A percentile compares a stretch with the other conserved stretches of the same genome.
Evolutionary conservation across 2,329 filamentous ascomycete species (phyloP).

Genomic region (Cylindrodendrum hubeiense): DNA sequence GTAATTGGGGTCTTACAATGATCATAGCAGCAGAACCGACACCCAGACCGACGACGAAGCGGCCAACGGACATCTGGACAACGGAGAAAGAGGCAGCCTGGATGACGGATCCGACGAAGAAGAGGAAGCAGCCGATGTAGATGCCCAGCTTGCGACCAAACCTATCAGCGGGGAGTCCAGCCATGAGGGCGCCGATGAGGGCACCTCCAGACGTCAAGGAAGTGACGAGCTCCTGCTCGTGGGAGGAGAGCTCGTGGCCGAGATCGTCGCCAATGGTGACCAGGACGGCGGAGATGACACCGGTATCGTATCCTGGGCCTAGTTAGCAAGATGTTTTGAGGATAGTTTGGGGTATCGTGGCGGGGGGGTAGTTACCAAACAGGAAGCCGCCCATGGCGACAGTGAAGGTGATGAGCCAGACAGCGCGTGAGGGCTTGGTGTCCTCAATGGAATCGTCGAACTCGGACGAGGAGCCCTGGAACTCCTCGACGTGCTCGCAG

Average conservation of each 20-base stretch:
- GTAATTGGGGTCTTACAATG: constrained; percentile 34
- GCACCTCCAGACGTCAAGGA: constrained; percentile 58
- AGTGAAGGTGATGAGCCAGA: constrained; percentile 45
- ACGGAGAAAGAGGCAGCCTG: constrained; percentile 33
- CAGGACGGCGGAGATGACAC: constrained; percentile 61
- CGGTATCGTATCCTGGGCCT: constrained; percentile 58
- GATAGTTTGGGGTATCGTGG: too few species aligned
- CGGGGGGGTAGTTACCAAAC: constrained; percentile 32
- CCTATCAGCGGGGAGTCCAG: constrained; percentile 34
- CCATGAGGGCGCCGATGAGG: constrained; percentile 35
- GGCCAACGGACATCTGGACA: constrained; percentile 34
- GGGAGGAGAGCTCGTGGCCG: constrained; percentile 21
- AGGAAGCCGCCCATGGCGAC: constrained; percentile 45
- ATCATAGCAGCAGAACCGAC: constrained; percentile 61
- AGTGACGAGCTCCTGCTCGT: constrained; percentile 61
- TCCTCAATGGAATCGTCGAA: constrained; percentile 45
- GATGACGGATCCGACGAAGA: constrained; percentile 32
- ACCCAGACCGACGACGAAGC: constrained; percentile 60
- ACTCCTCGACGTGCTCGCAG: constrained; percentile 25
- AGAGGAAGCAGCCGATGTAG: constrained; percentile 34
- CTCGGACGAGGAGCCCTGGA: constrained; percentile 7
- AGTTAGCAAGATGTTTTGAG: background rate
- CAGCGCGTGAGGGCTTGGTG: constrained; percentile 38
- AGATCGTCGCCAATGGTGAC: constrained; percentile 52
- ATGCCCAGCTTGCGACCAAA: constrained; percentile 35